Conservation (phyloP, 352 stramenopile species). For the Globisporangium echinulatum region DNA sequence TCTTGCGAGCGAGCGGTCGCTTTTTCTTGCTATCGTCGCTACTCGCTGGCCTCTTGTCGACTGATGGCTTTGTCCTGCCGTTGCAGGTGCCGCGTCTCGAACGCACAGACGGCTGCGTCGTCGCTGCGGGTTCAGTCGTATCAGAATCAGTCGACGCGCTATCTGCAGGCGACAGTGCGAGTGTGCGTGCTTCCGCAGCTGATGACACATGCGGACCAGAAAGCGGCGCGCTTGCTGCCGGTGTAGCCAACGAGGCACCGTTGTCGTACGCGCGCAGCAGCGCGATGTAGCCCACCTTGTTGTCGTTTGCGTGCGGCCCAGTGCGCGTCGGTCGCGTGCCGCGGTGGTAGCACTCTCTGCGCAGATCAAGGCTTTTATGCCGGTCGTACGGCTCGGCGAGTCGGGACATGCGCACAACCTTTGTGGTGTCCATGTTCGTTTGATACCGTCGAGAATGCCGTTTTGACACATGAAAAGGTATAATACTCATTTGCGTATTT, state of each 20-base stretch:
- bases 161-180: neutral
- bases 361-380: conserved; percentile 17
- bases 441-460: no score
- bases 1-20: neutral
- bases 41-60: neutral
- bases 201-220: neutral
- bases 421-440: no score
- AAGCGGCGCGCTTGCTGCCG: neutral
- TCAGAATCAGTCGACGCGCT: neutral
- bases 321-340: conserved; percentile 9
- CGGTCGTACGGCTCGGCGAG: conserved; percentile 14
- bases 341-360: conserved; percentile 19
- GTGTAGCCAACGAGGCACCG: conserved; percentile 3
- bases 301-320: conserved; percentile 14
- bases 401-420: no score
- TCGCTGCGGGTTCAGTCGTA: neutral
- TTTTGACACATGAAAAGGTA: no score
- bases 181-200: neutral
- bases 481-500: no score
- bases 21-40: neutral
- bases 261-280: conserved; percentile 12
- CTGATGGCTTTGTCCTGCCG: neutral
- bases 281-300: conserved; percentile 17
- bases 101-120: neutral
- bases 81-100: neutral